Base-by-base conservation (phyloP, 495 filamentous ascomycete genomes). In the Podospora fimiseda region DNA sequence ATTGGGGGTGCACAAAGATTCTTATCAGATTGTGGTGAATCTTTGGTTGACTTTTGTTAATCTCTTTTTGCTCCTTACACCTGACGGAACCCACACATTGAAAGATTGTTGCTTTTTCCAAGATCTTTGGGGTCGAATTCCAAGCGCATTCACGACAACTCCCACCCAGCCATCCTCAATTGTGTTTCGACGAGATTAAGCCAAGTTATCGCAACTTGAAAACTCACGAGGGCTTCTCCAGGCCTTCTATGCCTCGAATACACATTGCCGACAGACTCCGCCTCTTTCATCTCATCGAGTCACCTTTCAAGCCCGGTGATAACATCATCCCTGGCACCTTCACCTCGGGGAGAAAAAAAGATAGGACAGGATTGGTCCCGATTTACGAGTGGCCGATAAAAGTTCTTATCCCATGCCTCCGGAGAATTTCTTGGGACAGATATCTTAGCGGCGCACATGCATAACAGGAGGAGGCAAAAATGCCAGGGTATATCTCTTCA, bases 401-500 rank as follows among this genome's bases (percentile, higher is more conserved):
- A 4, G 4, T 14, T 41, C 6, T 33, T 33, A 33, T 33, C 27
- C 27, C 15, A 27, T 22, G 43, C 43, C 43, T 46, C 44, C 44
- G 44, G 44, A 16, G 23, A 47, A 27, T 47, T 30, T 30, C 33
- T 33, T 22, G n/a, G 9, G 15, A 13, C 16, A 11, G 27, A 11
- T n/a, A 36, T 9, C 23, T 24, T 23, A 15, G 22, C 23, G 24
- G 44, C 44, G 23, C 44, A 47, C 6, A 22, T 22, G 16, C 13
- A 44, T 47, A 47, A 47, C 22, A 47, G 44, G 44, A 47, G 44
- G 44, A 33, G 44, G 44, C 44, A 47, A 19, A 47, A 47, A 5
- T 33, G 27, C 27, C 27, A 33, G 27, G 27, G 27, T 11, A 33
- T 33, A 5, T n/a, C n/a, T n/a, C n/a, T n/a, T n/a, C n/a, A n/a